phyloP scores from a whole-genome alignment of 2,329 filamentous ascomycete genomes.

The Colletotrichum sp. region DNA sequence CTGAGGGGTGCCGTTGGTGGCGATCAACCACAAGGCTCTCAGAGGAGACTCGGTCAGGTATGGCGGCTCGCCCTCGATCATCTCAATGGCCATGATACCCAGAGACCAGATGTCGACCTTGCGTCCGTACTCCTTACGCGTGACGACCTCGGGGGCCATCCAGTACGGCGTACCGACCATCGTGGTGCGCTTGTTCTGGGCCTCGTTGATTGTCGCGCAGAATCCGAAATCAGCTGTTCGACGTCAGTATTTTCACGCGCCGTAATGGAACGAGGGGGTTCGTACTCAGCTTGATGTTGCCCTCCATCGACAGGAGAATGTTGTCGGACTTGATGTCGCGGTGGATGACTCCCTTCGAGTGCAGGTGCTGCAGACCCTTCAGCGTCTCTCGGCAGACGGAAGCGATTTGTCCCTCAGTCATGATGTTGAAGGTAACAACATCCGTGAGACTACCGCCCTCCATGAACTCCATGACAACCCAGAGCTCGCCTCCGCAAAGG shows the following conservation, averaged over 20 bases:
- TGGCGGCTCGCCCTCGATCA: slow-evolving; percentile 98
- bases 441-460: slow-evolving; percentile 97
- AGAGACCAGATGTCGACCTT: slow-evolving; percentile 99
- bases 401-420: slow-evolving; percentile 97
- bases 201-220: slow-evolving; percentile 97
- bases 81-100: slow-evolving; percentile 99
- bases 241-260: slow-evolving; percentile 31
- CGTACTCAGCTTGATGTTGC: slow-evolving; percentile 94
- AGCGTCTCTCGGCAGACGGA: slow-evolving; percentile 94
- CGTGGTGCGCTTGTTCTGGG: slow-evolving; percentile 95
- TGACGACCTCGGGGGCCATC: slow-evolving; percentile 99
- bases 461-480: slow-evolving; percentile 99
- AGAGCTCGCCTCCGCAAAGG: slow-evolving; percentile 85
- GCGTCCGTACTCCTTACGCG: slow-evolving; percentile 94
- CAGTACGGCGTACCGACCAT: slow-evolving; percentile 99
- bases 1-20: slow-evolving; percentile 91
- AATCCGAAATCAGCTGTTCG: slow-evolving; percentile 91
- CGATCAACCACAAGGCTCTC: slow-evolving; percentile 92
- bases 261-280: slow-evolving; percentile 33
- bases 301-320: slow-evolving; percentile 90
- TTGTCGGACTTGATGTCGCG: slow-evolving; percentile 99
- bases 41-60: slow-evolving; percentile 96
- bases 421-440: slow-evolving; percentile 98
- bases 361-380: slow-evolving; percentile 89
- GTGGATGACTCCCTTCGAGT: slow-evolving; percentile 98